phyloP scores from a whole-genome alignment of 176 grass and related monocot genomes.

The Musa beccarii region DNA sequence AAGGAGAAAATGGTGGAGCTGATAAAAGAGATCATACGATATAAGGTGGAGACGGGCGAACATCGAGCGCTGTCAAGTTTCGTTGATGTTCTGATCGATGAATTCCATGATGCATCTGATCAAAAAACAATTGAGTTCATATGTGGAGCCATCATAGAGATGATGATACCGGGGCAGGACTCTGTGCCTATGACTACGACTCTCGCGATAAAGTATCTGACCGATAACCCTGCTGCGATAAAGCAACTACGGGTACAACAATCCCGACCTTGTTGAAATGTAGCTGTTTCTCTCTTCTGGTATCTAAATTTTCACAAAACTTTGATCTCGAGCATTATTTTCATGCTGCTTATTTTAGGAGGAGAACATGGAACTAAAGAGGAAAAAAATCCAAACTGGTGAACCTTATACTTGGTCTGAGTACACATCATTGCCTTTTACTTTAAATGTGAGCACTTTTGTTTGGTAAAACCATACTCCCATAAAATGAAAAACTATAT shows the following conservation, averaged over 20 bases:
- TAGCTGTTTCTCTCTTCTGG: no score
- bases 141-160: conserved; percentile 9
- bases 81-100: not conserved
- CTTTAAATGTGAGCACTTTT: conserved; percentile 4
- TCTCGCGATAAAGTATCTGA: not conserved
- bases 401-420: conserved; percentile 8
- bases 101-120: not conserved
- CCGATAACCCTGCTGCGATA: not conserved
- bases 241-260: not conserved
- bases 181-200: not conserved
- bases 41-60: not conserved
- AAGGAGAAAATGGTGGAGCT: conserved; percentile 12
- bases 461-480: not conserved
- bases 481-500: not conserved
- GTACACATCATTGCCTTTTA: conserved; percentile 15
- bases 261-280: no score
- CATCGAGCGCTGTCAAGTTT: not conserved
- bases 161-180: conserved; percentile 8
- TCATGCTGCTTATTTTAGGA: not conserved
- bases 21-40: conserved; percentile 7
- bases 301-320: no score
- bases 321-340: not conserved
- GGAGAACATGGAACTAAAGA: conserved; percentile 13
- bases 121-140: not conserved
- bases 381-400: not conserved